Base-by-base conservation (phyloP, 805 yeast genomes). In the Starmerella sp. region DNA sequence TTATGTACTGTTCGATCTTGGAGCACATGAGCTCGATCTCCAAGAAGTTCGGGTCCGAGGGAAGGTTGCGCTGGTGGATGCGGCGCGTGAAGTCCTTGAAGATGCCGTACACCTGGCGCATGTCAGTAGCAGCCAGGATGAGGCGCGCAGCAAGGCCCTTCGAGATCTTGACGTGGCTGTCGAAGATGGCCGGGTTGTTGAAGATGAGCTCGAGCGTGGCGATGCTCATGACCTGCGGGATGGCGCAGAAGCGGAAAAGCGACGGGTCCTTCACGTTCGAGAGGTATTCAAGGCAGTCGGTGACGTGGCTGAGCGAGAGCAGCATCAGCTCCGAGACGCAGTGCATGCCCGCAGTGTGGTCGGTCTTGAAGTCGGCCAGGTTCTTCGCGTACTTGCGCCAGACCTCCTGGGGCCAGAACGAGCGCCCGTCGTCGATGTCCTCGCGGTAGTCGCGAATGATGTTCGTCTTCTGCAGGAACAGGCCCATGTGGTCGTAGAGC, bases 191-290 rank as follows among this genome's bases (percentile, higher is more conserved):
- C 4, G 84, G 83, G 72, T 93, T 93, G 66, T 84, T 82, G 77
- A 84, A 90, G 36, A 93, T 84, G 52, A 83, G 74, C 28, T 91
- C 88, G 63, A 93, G 76, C 1, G 97, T 88, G 14, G 98, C 97
- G 68, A 93, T 85, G 38, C 97, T 96, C 98, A 93, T 93, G 17
- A 91, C 97, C 73, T 93, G 99, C 17, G 99, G 99, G 66, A 93
- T 93, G 10, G 97, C 87, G 73, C 97, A 90, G 74, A 93, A 93
- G 63, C 82, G 84, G 75, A 88, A 93, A 50, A 83, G 72, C 1
- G 95, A 80, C 57, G 84, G 86, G 67, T 93, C 98, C 56, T 78
- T 77, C 50, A 93, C 78, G 58, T 82, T 74, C 15, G 91, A 78
- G 54, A 93, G 75, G 68, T 86, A 93, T 51, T 77, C 77, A 63